Evolutionary conservation across 306 rosid species (phyloP).

Genomic region (Cyamopsis tetragonoloba): DNA sequence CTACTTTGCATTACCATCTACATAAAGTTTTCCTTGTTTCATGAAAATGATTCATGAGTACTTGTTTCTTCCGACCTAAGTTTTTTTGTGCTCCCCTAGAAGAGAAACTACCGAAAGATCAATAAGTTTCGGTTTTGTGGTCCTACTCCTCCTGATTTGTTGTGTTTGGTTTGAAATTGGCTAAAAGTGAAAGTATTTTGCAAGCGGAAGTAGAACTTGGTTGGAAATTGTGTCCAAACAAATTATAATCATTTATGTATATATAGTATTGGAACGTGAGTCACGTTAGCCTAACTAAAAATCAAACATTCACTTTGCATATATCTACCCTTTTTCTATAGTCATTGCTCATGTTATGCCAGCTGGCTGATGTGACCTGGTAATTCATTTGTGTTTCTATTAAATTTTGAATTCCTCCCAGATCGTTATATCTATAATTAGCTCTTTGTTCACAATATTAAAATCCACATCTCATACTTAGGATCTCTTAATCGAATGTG

Average conservation of each 20-base stretch:
- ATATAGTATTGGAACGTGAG: too few relatives aligned
- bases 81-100: conserved; percentile 13
- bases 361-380: not conserved
- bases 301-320: too few relatives aligned
- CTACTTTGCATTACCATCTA: not conserved
- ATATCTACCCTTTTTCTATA: not conserved
- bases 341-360: not conserved
- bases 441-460: conserved; percentile 1
- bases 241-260: too few relatives aligned
- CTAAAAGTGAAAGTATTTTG: too few relatives aligned
- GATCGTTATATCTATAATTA: not conserved
- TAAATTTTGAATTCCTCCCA: conserved; percentile 11
- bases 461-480: conserved; percentile 3
- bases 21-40: not conserved
- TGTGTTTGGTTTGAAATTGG: too few relatives aligned
- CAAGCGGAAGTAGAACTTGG: too few relatives aligned
- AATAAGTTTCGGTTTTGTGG: conserved; percentile 3
- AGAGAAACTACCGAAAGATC: conserved; percentile 25
- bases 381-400: conserved; percentile 14
- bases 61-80: conserved; percentile 15
- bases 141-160: conserved; percentile 1
- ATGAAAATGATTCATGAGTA: conserved; percentile 6
- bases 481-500: conserved; percentile 2
- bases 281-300: too few relatives aligned
- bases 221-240: too few relatives aligned